Base-by-base conservation (phyloP, 805 yeast genomes). In the Candida xyloterini region DNA sequence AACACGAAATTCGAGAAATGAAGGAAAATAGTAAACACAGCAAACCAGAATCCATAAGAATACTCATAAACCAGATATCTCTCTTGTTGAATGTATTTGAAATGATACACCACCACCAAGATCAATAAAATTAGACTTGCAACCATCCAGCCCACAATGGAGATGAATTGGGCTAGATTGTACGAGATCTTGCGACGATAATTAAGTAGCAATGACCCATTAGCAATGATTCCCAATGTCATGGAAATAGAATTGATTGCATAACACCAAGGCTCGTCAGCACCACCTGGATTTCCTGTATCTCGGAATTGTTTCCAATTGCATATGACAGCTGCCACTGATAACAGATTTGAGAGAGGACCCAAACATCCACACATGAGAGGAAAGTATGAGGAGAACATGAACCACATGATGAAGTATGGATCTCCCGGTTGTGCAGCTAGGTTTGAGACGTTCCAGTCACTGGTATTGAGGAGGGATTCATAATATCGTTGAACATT, bases 41-140 rank as follows among this genome's bases (percentile, higher is more conserved):
- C 95, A 59, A 72, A 82, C 89, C 90, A 88, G 56, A 75, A 88
- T 2, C 95, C 95, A 47, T 77, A 81, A 0, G 86, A 66, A 10
- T 67, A 61, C 5, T 27, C 15, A 38, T 50, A 55, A 6, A 27
- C 18, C 9, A 41, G 40, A 31, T 56, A 47, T 10, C 41, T 32
- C 35, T 53, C 40, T 15, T 48, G 33, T 11, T 37, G 33, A 28
- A 50, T 44, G 42, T 56, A 58, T 33, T 48, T 40, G 25, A 49
- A 36, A 27, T 53, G 56, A 30, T 53, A 55, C 3, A 69, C 53
- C 6, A 73, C 48, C 1, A 82, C 57, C 2, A 74, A 79, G 0
- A 66, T 66, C 35, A 82, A 40, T 25, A 88, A 65, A 10, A 84
- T 46, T 2, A 66, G 35, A 5, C 77, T 67, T 0, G 93, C 93